Conservation (phyloP, 2,329 filamentous ascomycete genomes). For the Plectosphaerella cucumerina region DNA sequence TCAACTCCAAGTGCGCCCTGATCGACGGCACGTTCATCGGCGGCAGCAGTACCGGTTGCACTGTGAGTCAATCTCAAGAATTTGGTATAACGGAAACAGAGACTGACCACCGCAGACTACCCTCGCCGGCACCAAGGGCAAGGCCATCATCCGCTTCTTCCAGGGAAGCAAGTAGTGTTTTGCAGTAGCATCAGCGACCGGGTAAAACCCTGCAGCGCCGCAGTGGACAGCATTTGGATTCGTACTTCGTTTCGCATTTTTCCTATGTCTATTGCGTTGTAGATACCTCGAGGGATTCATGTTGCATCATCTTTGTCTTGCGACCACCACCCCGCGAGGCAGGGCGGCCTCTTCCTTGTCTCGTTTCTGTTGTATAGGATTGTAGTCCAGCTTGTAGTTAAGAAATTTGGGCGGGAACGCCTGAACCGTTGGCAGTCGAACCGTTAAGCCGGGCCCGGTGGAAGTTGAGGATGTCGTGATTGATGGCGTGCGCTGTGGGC, state of each 20-base stretch:
- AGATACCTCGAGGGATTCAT: background rate
- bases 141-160: constrained; percentile 40
- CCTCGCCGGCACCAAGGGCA: constrained; percentile 31
- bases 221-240: constrained; percentile 3
- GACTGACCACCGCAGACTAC: constrained; percentile 31
- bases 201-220: constrained; percentile 17
- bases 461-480: too few relatives aligned
- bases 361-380: background rate
- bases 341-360: background rate
- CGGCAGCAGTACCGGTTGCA: constrained; percentile 63
- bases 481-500: too few relatives aligned
- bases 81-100: background rate
- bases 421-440: too few relatives aligned
- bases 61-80: constrained; percentile 54
- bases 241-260: constrained; percentile 15
- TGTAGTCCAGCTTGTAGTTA: background rate
- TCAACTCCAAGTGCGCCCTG: constrained; percentile 57
- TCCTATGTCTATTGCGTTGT: constrained; percentile 3
- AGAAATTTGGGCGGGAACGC: too few relatives aligned
- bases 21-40: constrained; percentile 58
- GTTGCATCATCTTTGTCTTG: background rate
- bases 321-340: too few relatives aligned
- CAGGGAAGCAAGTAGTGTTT: constrained; percentile 14
- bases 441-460: too few relatives aligned
- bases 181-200: constrained; percentile 4